Evolutionary conservation across 2,329 filamentous ascomycete species (phyloP).

Genomic region (Cylindrodendrum hubeiense): DNA sequence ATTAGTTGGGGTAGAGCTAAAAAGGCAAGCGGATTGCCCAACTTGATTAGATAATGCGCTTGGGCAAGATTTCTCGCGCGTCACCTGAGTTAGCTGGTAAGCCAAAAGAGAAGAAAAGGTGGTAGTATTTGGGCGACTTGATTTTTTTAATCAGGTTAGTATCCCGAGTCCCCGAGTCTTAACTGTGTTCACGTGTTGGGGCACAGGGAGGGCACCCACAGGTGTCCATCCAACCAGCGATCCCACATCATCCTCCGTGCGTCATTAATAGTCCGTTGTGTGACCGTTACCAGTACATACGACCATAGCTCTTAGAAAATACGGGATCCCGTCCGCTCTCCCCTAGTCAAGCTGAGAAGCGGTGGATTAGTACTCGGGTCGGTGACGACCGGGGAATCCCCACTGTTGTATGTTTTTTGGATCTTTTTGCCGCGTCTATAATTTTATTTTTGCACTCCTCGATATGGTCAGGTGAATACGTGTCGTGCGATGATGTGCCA

Average conservation of each 20-base stretch:
- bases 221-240: no score
- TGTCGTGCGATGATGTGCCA: no score
- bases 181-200: no score
- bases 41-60: neutral
- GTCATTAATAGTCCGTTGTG: neutral
- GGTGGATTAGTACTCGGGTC: neutral
- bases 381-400: neutral
- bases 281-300: neutral
- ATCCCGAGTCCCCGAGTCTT: no score
- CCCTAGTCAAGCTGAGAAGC: neutral
- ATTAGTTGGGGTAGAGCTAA: neutral
- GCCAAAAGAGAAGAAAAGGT: neutral
- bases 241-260: no score
- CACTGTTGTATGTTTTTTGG: neutral
- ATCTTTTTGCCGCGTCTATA: neutral
- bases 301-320: neutral
- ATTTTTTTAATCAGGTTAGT: no score
- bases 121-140: no score
- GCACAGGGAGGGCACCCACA: constrained; percentile 16
- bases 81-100: no score
- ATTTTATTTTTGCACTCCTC: neutral
- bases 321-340: neutral
- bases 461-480: no score
- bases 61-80: neutral
- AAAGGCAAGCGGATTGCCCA: neutral